Conservation (phyloP, 1,284 basidiomycete species). For the Cryptococcus sp. region DNA sequence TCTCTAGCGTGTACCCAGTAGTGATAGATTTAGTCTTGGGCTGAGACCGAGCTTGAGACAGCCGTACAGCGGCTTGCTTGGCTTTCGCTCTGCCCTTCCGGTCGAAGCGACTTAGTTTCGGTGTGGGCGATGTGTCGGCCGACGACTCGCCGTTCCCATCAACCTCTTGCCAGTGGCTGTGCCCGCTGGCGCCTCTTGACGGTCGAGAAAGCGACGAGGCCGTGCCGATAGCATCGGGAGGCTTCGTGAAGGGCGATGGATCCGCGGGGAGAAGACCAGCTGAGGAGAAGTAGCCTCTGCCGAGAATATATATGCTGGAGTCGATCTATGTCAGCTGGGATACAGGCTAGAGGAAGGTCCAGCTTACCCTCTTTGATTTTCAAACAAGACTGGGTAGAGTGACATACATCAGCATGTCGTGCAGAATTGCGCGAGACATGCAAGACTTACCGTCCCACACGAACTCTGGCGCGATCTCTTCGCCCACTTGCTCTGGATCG, state of each 20-base stretch:
- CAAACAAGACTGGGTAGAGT: conserved; percentile 44
- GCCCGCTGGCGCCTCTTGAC: neutral
- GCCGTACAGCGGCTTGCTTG: neutral
- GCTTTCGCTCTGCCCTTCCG: conserved; percentile 3
- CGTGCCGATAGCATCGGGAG: conserved; percentile 24
- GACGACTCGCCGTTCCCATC: neutral
- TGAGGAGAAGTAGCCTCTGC: conserved; percentile 49
- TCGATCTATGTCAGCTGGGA: neutral
- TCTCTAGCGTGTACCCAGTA: conserved; percentile 48
- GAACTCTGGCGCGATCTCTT: conserved; percentile 61
- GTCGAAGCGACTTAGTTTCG: conserved; percentile 1
- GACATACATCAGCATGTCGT: neutral
- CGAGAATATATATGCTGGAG: conserved; percentile 44
- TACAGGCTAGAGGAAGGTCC: neutral
- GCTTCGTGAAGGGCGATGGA: conserved; percentile 48
- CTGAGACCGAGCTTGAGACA: too few species aligned
- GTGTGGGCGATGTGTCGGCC: neutral
- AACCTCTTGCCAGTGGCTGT: too few species aligned
- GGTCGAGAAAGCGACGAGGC: conserved; percentile 23
- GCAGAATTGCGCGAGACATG: neutral
- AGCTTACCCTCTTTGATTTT: conserved; percentile 53
- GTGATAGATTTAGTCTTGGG: conserved; percentile 29
- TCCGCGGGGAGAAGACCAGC: conserved; percentile 48
- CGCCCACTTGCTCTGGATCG: conserved; percentile 55
- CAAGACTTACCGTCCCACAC: conserved; percentile 67